These are phyloP conservation scores for Paraphysoderma sedebokerense DNA, from an alignment of 371 early-diverging fungal genomes.

Conservation along the genomic window DNA sequence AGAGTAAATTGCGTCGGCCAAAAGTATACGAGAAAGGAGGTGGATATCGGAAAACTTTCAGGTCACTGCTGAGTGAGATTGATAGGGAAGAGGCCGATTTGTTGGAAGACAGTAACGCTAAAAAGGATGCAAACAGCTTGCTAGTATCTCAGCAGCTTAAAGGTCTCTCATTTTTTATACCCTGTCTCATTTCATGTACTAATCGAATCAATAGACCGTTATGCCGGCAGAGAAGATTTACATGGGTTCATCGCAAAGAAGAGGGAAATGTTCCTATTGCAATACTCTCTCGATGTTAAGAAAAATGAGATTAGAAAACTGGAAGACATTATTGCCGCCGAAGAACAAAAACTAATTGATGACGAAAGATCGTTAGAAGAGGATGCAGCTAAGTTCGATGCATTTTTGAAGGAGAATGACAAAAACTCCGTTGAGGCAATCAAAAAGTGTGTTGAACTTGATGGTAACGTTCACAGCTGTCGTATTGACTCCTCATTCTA, in stretches of 20 bases:
- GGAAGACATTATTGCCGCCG: slow-evolving; percentile 18
- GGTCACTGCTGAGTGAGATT: not conserved
- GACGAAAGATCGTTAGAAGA: slow-evolving; percentile 33
- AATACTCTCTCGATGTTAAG: slow-evolving; percentile 30
- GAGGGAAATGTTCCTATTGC: slow-evolving; percentile 31
- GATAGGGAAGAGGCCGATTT: not conserved
- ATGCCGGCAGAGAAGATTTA: slow-evolving; percentile 13
- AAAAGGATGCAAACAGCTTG: not conserved
- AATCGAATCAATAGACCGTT: not conserved
- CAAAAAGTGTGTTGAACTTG: slow-evolving; percentile 10
- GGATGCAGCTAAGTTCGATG: slow-evolving; percentile 32
- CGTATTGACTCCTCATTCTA: not conserved
- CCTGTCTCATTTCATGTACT: not conserved
- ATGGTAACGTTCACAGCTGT: not conserved
- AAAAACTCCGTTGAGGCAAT: slow-evolving; percentile 33
- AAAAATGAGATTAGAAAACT: slow-evolving; percentile 30
- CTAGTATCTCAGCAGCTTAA: not conserved
- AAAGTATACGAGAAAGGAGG: not conserved
- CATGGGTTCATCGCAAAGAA: slow-evolving; percentile 30
- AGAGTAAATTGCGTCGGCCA: not conserved
- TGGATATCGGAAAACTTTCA: not conserved
- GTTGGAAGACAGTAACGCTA: not conserved
- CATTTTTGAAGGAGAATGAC: slow-evolving; percentile 32
- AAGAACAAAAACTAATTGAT: slow-evolving; percentile 29
- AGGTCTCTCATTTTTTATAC: not conserved